Conservation (phyloP, 768 basidiomycete genomes). For the Kwoniella europaea region DNA sequence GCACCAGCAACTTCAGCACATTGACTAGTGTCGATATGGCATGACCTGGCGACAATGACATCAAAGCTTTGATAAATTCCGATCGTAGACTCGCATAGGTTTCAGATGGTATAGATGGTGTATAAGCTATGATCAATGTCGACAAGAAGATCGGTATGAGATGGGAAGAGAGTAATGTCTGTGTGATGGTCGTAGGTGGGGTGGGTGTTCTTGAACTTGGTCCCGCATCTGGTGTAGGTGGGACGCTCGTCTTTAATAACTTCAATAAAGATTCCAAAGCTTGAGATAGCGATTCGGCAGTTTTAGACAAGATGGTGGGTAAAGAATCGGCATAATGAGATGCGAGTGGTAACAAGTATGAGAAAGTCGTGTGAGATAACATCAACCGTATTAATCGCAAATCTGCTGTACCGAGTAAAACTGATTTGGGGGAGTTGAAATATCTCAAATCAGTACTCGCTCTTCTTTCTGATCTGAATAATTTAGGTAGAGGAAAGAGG, state of each 20-base stretch:
- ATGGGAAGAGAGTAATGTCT: conserved; percentile 28
- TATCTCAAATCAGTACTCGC: background rate
- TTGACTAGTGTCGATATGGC: conserved; percentile 29
- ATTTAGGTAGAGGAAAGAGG: background rate
- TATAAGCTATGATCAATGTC: conserved; percentile 37
- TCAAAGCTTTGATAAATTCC: conserved; percentile 18
- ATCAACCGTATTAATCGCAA: conserved; percentile 33
- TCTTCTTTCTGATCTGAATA: background rate
- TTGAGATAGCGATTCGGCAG: conserved; percentile 5
- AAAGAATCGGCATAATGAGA: conserved; percentile 15
- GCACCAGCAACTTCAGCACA: conserved; percentile 19
- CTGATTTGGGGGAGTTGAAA: conserved; percentile 16
- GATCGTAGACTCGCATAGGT: conserved; percentile 18
- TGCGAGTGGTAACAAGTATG: conserved; percentile 24
- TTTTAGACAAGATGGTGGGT: conserved; percentile 2
- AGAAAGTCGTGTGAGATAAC: conserved; percentile 23
- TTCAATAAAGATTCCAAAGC: conserved; percentile 20
- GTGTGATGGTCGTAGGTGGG: conserved; percentile 36
- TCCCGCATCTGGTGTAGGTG: conserved; percentile 21
- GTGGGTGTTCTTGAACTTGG: conserved; percentile 21
- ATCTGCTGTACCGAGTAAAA: conserved; percentile 43
- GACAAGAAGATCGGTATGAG: conserved; percentile 35
- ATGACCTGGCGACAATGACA: conserved; percentile 24
- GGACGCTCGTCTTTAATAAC: conserved; percentile 25
- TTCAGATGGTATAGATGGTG: conserved; percentile 23